phyloP scores from a whole-genome alignment of 1,284 basidiomycete species.

The Ganoderma lingzhi region DNA sequence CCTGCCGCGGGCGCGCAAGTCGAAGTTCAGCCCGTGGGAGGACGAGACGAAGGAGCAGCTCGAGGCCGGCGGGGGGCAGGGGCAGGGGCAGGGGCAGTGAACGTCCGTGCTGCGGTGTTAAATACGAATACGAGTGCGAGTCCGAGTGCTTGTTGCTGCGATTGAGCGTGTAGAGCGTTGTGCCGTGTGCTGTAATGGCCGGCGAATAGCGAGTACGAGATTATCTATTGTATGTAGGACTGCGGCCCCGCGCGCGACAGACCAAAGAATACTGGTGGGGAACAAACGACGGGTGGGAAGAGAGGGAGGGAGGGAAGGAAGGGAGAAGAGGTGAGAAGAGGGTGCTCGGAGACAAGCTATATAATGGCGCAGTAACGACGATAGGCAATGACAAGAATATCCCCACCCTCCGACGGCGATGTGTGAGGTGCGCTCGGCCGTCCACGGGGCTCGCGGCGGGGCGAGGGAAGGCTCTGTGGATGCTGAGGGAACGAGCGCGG shows the following conservation, averaged over 20 bases:
- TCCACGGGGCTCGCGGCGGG: conserved; percentile 8
- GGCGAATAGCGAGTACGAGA: conserved; percentile 18
- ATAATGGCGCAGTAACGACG: conserved; percentile 29
- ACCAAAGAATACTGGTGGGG: conserved; percentile 2
- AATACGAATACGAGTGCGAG: neutral
- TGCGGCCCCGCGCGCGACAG: conserved; percentile 11
- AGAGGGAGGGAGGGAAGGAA: conserved; percentile 4
- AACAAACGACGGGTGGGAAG: neutral
- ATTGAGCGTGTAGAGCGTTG: neutral
- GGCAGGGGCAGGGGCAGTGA: neutral
- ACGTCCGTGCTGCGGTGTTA: neutral
- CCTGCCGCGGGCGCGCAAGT: conserved; percentile 42
- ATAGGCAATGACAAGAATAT: conserved; percentile 38
- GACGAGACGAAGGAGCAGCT: conserved; percentile 39
- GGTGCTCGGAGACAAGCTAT: conserved; percentile 13
- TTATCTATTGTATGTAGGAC: conserved; percentile 34
- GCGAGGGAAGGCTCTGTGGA: neutral
- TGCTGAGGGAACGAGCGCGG: neutral
- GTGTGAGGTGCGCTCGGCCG: neutral
- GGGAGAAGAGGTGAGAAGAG: conserved; percentile 11
- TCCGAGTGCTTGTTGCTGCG: neutral
- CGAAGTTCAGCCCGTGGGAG: conserved; percentile 49
- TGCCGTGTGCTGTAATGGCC: conserved; percentile 1
- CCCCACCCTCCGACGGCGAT: conserved; percentile 11
- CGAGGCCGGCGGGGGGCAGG: conserved; percentile 24